Evolutionary conservation across 2,329 filamentous ascomycete species (phyloP).

Genomic region (Iodosphaeria phyllophila): DNA sequence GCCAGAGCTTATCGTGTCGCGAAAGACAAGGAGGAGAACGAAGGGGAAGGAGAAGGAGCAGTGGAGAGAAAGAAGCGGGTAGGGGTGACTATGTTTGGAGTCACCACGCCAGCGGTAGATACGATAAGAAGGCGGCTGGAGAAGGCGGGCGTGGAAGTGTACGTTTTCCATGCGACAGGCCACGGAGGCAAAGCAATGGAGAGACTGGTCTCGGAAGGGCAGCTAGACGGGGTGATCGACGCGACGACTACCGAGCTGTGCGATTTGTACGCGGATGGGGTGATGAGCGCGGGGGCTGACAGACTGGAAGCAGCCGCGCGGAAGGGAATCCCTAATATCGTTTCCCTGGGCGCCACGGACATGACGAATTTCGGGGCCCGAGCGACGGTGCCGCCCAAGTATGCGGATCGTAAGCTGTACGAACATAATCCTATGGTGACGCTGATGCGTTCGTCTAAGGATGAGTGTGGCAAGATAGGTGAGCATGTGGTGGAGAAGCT

Average conservation of each 20-base stretch:
- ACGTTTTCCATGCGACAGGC: constrained; percentile 53
- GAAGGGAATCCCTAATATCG: constrained; percentile 33
- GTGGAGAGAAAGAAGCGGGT: constrained; percentile 25
- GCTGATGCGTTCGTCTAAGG: constrained; percentile 40
- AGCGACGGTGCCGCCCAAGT: constrained; percentile 19
- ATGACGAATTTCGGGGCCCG: constrained; percentile 46
- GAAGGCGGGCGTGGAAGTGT: constrained; percentile 31
- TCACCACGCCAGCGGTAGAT: constrained; percentile 49
- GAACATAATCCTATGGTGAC: constrained; percentile 51
- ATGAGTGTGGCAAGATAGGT: constrained; percentile 37
- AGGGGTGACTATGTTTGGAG: constrained; percentile 57
- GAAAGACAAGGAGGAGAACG: constrained; percentile 1
- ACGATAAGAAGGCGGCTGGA: constrained; percentile 29
- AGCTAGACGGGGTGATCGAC: constrained; percentile 48
- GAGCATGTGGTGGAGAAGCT: constrained; percentile 35
- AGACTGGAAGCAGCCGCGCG: constrained; percentile 37
- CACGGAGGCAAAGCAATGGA: constrained; percentile 54
- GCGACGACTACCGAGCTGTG: constrained; percentile 54
- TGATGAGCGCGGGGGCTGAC: constrained; percentile 36
- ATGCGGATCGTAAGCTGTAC: constrained; percentile 31
- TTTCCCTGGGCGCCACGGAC: constrained; percentile 34
- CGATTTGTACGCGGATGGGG: constrained; percentile 43
- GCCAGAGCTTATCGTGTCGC: constrained; percentile 20
- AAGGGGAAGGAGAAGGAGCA: background rate
- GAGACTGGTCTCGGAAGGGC: constrained; percentile 32